A percentile compares a stretch with the other conserved stretches of the same genome.
Conservation (phyloP, 225 moss, liverwort and hornwort species). For the Marchantia polymorpha region DNA sequence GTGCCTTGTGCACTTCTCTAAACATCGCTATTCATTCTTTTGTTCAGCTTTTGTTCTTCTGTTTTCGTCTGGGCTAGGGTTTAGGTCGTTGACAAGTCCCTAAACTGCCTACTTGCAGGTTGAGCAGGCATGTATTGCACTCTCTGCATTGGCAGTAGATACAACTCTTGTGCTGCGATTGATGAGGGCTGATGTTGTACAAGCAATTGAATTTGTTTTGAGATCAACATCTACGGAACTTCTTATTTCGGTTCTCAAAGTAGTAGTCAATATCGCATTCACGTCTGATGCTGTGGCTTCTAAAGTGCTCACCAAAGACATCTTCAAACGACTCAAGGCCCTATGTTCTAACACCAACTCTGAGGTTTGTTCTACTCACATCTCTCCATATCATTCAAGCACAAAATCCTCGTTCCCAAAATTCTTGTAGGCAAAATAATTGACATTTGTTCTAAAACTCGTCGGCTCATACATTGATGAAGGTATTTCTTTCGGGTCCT, state of each 20-base stretch:
- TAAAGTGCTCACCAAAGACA: constrained; percentile 93
- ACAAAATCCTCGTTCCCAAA: background rate
- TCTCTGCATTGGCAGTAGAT: constrained; percentile 97
- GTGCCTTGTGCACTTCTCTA: too few relatives aligned
- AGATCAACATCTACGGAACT: constrained; percentile 71
- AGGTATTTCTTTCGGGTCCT: too few relatives aligned
- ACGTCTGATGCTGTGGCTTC: constrained; percentile 96
- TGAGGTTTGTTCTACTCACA: constrained; percentile 57
- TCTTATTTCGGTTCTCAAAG: constrained; percentile 92
- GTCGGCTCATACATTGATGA: too few relatives aligned
- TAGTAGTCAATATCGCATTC: constrained; percentile 92
- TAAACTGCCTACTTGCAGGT: constrained; percentile 51
- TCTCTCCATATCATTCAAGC: background rate
- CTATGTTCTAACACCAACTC: constrained; percentile 74
- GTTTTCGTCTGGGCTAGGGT: background rate
- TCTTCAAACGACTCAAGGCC: constrained; percentile 86
- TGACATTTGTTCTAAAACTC: too few relatives aligned
- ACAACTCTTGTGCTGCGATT: constrained; percentile 93
- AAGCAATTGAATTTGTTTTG: constrained; percentile 94
- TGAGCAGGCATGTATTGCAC: constrained; percentile 95
- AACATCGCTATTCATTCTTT: background rate
- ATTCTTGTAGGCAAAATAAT: too few relatives aligned
- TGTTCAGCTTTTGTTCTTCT: background rate
- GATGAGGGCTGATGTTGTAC: constrained; percentile 99
- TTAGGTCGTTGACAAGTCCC: constrained; percentile 9